Evolutionary conservation across 2,329 filamentous ascomycete species (phyloP).

Genomic region (Calonectria pauciramosa): DNA sequence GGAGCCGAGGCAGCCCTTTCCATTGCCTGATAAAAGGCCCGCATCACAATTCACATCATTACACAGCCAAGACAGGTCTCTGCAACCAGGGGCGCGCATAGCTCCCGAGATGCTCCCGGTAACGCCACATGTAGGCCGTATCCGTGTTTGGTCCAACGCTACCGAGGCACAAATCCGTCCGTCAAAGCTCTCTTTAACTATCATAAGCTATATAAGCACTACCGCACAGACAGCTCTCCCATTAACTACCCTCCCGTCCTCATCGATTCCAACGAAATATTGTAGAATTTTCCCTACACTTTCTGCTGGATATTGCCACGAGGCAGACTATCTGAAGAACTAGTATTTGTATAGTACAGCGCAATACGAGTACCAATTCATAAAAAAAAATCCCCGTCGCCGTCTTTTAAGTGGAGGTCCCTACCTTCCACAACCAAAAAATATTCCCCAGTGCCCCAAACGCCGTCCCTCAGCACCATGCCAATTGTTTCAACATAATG

Average conservation of each 20-base stretch:
- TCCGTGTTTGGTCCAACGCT: not conserved
- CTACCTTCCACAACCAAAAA: conserved; percentile 47
- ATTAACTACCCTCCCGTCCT: conserved; percentile 1
- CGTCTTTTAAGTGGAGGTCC: conserved; percentile 49
- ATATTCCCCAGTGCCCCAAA: conserved; percentile 42
- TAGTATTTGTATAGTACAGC: conserved; percentile 47
- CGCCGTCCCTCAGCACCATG: conserved; percentile 48
- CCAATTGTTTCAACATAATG: conserved; percentile 39
- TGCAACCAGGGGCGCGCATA: not conserved
- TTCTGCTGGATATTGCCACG: conserved; percentile 34
- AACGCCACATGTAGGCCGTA: not conserved
- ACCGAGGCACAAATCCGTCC: not conserved
- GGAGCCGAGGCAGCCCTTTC: conserved; percentile 18
- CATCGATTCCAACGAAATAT: conserved; percentile 14
- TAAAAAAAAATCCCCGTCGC: conserved; percentile 46
- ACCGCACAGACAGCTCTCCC: not conserved
- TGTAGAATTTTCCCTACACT: conserved; percentile 13
- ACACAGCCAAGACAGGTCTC: not conserved
- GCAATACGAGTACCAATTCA: conserved; percentile 36
- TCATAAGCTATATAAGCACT: not conserved
- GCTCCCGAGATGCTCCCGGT: not conserved
- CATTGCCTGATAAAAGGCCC: conserved; percentile 9
- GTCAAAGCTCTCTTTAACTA: conserved; percentile 1
- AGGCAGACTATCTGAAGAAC: conserved; percentile 43
- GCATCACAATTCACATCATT: not conserved